Conservation (phyloP, 2,329 filamentous ascomycete species). For the Alternaria atra region DNA sequence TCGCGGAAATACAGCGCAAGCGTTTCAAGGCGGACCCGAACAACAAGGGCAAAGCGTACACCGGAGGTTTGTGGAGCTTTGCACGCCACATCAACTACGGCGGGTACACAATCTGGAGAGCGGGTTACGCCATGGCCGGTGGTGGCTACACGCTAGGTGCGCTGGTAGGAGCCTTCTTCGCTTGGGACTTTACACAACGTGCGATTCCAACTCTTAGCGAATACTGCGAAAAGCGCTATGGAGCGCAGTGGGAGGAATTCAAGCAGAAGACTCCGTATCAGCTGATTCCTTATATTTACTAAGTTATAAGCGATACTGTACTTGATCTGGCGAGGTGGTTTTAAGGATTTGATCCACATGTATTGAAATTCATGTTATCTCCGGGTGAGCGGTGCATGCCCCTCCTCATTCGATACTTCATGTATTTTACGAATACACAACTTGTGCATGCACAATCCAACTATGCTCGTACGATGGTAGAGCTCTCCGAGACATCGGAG, state of each 20-base stretch:
- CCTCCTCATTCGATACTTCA: background rate
- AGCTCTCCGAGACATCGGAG: background rate
- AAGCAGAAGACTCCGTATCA: slow-evolving; percentile 53
- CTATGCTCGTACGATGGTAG: background rate
- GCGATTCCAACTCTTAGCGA: slow-evolving; percentile 60
- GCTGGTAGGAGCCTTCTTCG: slow-evolving; percentile 53
- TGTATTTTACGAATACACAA: background rate
- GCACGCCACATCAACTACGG: slow-evolving; percentile 66
- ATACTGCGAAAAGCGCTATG: slow-evolving; percentile 58
- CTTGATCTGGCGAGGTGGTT: background rate
- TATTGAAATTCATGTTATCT: slow-evolving; percentile 1
- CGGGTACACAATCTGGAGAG: slow-evolving; percentile 62
- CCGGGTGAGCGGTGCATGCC: background rate
- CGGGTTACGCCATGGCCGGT: slow-evolving; percentile 58
- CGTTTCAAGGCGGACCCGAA: slow-evolving; percentile 60
- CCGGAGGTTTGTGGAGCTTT: slow-evolving; percentile 59
- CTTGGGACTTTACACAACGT: slow-evolving; percentile 57
- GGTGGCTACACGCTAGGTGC: slow-evolving; percentile 59
- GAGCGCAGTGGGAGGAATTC: slow-evolving; percentile 52
- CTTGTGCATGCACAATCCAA: slow-evolving; percentile 6
- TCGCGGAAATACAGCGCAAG: slow-evolving; percentile 66
- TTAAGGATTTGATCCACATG: background rate
- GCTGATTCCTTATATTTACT: slow-evolving; percentile 48
- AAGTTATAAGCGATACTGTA: background rate
- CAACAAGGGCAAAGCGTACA: slow-evolving; percentile 63